These are phyloP conservation scores for Saccharomycopsis sp. DNA, from an alignment of 805 yeast genomes.

Conservation along the genomic window DNA sequence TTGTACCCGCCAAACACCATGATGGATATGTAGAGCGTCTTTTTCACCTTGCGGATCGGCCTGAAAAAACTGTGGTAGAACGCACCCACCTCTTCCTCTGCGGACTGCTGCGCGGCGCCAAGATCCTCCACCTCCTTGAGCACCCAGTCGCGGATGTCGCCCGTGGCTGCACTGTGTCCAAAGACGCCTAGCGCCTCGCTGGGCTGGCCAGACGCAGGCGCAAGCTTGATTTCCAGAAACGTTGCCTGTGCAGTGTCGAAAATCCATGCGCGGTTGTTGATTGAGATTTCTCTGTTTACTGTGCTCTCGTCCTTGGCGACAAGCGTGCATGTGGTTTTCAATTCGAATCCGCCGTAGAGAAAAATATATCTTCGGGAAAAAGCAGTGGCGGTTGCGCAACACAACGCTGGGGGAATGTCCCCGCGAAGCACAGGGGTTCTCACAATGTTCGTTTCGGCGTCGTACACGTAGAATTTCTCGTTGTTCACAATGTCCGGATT, in stretches of 20 bases:
- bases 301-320: slow-evolving; percentile 20
- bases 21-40: neutral
- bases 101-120: neutral
- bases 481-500: slow-evolving; percentile 39
- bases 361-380: slow-evolving; percentile 53
- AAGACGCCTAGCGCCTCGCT: slow-evolving; percentile 14
- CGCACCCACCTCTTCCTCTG: neutral
- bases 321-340: slow-evolving; percentile 30
- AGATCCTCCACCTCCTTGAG: neutral
- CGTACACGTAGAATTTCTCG: slow-evolving; percentile 31
- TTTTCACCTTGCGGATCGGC: neutral
- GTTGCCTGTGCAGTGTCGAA: slow-evolving; percentile 44
- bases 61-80: neutral
- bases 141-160: neutral
- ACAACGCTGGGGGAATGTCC: slow-evolving; percentile 46
- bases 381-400: slow-evolving; percentile 41
- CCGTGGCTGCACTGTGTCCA: slow-evolving; percentile 10
- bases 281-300: slow-evolving; percentile 37
- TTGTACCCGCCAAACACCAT: neutral
- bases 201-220: neutral
- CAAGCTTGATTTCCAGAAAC: slow-evolving; percentile 34
- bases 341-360: slow-evolving; percentile 65
- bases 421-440: slow-evolving; percentile 30
- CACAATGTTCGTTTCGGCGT: slow-evolving; percentile 34
- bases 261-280: slow-evolving; percentile 53